Evolutionary conservation across 2,329 filamentous ascomycete species (phyloP).

Genomic region (Cadophora gregata): DNA sequence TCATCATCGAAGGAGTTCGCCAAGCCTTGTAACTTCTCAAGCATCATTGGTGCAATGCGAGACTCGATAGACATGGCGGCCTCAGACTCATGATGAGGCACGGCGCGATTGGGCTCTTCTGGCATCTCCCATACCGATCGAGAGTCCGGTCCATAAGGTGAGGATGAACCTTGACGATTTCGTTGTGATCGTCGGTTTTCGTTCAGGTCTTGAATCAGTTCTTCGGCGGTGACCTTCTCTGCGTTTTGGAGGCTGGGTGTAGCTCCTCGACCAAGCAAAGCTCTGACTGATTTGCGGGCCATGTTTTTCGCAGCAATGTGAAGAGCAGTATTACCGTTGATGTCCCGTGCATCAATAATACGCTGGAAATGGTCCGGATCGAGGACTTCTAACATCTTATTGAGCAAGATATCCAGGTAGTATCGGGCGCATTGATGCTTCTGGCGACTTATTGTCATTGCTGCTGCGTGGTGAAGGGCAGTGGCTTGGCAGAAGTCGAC

Average conservation of each 20-base stretch:
- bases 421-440: slow-evolving; percentile 91
- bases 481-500: slow-evolving; percentile 83
- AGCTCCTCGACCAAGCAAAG: slow-evolving; percentile 79
- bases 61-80: slow-evolving; percentile 73
- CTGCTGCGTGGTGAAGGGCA: slow-evolving; percentile 92
- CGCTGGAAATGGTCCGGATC: slow-evolving; percentile 78
- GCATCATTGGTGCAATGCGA: slow-evolving; percentile 71
- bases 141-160: slow-evolving; percentile 67
- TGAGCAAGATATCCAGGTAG: slow-evolving; percentile 90
- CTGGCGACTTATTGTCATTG: slow-evolving; percentile 80
- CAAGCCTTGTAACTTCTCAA: slow-evolving; percentile 75
- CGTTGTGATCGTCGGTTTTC: slow-evolving; percentile 56
- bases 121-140: slow-evolving; percentile 41
- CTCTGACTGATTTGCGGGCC: slow-evolving; percentile 87
- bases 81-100: slow-evolving; percentile 56
- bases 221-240: slow-evolving; percentile 82
- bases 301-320: slow-evolving; percentile 79
- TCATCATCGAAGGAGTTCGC: slow-evolving; percentile 76
- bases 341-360: slow-evolving; percentile 82
- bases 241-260: slow-evolving; percentile 82
- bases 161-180: slow-evolving; percentile 75
- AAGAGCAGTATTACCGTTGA: slow-evolving; percentile 85
- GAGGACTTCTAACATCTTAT: slow-evolving; percentile 80
- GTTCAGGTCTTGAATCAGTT: slow-evolving; percentile 80
- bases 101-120: slow-evolving; percentile 32